phyloP scores from a whole-genome alignment of 306 rosid genomes.

The Prunus kanzakura region DNA sequence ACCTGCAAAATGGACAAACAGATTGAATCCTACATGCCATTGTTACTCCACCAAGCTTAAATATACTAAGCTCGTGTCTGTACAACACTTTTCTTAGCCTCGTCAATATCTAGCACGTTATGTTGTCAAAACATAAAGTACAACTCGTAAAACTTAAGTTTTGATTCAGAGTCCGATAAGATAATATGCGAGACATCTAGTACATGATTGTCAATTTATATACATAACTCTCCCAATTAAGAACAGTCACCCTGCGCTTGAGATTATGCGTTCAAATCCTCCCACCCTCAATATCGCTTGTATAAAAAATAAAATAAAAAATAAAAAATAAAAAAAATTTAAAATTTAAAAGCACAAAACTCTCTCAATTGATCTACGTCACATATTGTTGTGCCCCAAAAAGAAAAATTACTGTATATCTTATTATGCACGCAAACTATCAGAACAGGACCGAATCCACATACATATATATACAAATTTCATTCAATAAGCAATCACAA shows the following conservation, averaged over 20 bases:
- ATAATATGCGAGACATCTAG: background rate
- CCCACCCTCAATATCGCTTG: too few species aligned
- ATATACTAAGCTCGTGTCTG: background rate
- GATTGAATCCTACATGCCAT: background rate
- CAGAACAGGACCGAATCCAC: background rate
- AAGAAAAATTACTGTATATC: too few species aligned
- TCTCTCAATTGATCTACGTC: background rate
- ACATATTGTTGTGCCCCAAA: background rate
- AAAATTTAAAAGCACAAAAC: too few species aligned
- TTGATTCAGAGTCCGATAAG: background rate
- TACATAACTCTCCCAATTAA: background rate
- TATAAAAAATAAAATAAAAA: too few species aligned
- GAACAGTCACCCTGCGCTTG: too few species aligned
- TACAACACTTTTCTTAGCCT: background rate
- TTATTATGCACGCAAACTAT: too few species aligned
- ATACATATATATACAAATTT: background rate
- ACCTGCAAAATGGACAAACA: conserved; percentile 39
- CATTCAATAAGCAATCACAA: too few species aligned
- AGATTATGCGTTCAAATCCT: too few species aligned
- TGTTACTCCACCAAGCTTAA: background rate
- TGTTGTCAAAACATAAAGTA: background rate
- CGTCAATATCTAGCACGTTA: background rate
- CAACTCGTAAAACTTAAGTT: background rate
- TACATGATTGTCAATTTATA: background rate
- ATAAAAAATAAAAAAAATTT: too few species aligned